Conservation (phyloP, 352 stramenopile genomes). For the Globisporangium alternatum region DNA sequence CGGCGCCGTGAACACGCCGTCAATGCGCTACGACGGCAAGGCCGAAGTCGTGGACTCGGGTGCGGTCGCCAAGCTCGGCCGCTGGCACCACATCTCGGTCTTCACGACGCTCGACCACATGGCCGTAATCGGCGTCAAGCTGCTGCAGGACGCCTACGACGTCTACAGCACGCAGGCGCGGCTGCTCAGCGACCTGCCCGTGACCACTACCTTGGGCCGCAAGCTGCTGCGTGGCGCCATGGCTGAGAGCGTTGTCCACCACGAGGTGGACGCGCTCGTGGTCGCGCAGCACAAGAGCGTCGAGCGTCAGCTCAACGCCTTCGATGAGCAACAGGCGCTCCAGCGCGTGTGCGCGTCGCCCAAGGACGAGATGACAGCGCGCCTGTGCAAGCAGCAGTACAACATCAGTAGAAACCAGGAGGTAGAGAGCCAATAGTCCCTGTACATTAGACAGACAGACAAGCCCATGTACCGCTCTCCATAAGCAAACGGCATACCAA, state of each 20-base stretch:
- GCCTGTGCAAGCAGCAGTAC: conserved; percentile 7
- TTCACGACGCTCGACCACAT: conserved; percentile 17
- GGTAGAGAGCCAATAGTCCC: background rate
- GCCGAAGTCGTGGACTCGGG: conserved; percentile 15
- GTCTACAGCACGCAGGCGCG: conserved; percentile 16
- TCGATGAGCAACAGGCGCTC: conserved; percentile 5
- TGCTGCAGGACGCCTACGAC: conserved; percentile 9
- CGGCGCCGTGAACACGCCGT: conserved; percentile 22
- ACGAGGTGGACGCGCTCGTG: background rate
- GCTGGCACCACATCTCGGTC: conserved; percentile 19
- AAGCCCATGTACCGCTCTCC: no score
- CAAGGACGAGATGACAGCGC: background rate
- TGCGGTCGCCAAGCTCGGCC: conserved; percentile 18
- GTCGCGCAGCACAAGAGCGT: conserved; percentile 5
- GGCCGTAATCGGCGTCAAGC: conserved; percentile 17
- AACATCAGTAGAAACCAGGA: background rate
- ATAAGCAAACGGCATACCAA: background rate
- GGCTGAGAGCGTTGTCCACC: background rate
- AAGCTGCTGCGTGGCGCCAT: conserved; percentile 6
- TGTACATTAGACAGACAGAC: background rate
- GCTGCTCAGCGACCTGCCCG: conserved; percentile 8
- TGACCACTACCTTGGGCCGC: background rate
- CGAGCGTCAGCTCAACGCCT: conserved; percentile 3
- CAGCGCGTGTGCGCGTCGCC: conserved; percentile 7
- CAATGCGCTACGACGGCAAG: conserved; percentile 24